Evolutionary conservation across 805 yeast species (phyloP).

Genomic region (Millerozyma acaciae): DNA sequence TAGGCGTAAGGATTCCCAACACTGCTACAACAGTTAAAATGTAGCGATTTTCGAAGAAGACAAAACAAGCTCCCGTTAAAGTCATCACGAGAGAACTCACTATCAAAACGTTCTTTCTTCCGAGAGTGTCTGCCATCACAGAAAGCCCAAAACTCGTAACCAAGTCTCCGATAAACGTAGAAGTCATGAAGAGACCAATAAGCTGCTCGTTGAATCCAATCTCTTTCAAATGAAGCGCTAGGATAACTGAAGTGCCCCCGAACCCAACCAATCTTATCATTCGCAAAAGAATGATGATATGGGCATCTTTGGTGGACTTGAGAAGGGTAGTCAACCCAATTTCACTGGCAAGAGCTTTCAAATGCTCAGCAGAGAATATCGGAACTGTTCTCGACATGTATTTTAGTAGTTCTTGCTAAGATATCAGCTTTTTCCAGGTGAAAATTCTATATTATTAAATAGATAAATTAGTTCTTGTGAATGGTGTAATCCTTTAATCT

Average conservation of each 20-base stretch:
- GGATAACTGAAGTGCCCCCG: conserved; percentile 35
- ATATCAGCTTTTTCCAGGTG: too few relatives aligned
- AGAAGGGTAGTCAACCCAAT: conserved; percentile 32
- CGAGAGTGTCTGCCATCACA: conserved; percentile 43
- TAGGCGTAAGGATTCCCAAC: conserved; percentile 52
- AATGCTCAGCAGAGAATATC: not conserved
- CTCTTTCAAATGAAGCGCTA: conserved; percentile 43
- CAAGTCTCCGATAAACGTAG: conserved; percentile 50
- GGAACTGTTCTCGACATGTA: not conserved
- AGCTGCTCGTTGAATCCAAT: conserved; percentile 38
- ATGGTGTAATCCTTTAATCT: too few relatives aligned
- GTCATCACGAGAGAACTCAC: conserved; percentile 40
- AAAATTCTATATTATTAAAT: too few relatives aligned
- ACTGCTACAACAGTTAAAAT: conserved; percentile 37
- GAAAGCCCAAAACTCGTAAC: conserved; percentile 45
- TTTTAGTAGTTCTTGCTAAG: too few relatives aligned
- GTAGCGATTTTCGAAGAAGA: conserved; percentile 25
- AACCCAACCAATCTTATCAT: conserved; percentile 34
- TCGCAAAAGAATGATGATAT: conserved; percentile 27
- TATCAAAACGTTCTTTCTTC: conserved; percentile 40
- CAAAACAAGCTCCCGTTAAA: conserved; percentile 41
- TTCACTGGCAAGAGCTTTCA: conserved; percentile 20
- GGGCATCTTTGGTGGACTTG: conserved; percentile 28
- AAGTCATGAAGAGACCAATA: conserved; percentile 48
- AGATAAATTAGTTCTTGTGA: too few relatives aligned